A percentile compares a stretch with the other conserved stretches of the same genome.
Evolutionary conservation across 2,329 filamentous ascomycete genomes (phyloP).

Genomic region (Penicillium nordicum): DNA sequence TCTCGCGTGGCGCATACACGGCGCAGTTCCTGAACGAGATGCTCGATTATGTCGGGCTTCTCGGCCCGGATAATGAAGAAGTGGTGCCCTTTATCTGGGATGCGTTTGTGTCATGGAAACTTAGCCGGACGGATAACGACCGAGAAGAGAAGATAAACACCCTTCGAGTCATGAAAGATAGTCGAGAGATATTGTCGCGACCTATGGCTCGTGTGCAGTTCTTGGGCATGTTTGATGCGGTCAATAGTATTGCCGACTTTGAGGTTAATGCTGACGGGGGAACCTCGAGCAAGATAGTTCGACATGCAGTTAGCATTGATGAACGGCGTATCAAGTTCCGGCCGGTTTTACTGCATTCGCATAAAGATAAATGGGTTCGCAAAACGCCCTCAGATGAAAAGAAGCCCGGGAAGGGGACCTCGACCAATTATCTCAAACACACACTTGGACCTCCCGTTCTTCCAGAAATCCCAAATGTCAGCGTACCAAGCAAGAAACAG

Average conservation of each 20-base stretch:
- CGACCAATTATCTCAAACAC: not conserved
- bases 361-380: not conserved
- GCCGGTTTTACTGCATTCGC: slow-evolving; percentile 17
- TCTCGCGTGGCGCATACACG: slow-evolving; percentile 66
- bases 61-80: slow-evolving; percentile 75
- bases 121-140: slow-evolving; percentile 2
- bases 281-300: slow-evolving; percentile 46
- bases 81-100: slow-evolving; percentile 77
- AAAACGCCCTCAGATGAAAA: not conserved
- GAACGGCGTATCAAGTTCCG: slow-evolving; percentile 53
- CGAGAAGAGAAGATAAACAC: slow-evolving; percentile 42
- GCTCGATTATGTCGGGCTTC: slow-evolving; percentile 72
- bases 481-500: not conserved
- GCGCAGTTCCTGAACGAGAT: slow-evolving; percentile 73
- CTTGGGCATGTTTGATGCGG: slow-evolving; percentile 27
- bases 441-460: not conserved
- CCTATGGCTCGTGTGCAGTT: slow-evolving; percentile 18
- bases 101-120: slow-evolving; percentile 30
- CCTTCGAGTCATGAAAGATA: slow-evolving; percentile 69
- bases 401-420: not conserved
- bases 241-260: slow-evolving; percentile 26
- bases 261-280: slow-evolving; percentile 6
- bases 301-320: slow-evolving; percentile 54
- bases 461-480: slow-evolving; percentile 1
- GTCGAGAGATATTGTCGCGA: slow-evolving; percentile 67